phyloP scores from a whole-genome alignment of 108 stramenopile species.

The Chaetoceros tenuissimus region DNA sequence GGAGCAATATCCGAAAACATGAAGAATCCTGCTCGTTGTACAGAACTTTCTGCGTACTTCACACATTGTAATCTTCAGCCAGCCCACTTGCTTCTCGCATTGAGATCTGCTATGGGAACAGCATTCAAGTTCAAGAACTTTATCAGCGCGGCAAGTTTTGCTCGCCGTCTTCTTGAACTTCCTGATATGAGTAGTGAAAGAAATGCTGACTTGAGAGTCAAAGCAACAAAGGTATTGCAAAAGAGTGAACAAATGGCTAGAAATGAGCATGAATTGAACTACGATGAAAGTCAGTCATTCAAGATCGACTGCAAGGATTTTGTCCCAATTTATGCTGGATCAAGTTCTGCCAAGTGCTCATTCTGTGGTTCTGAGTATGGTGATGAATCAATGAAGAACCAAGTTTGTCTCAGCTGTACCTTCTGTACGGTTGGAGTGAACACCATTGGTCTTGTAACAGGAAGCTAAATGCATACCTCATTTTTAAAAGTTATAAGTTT shows the following conservation, averaged over 20 bases:
- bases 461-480: slow-evolving; percentile 19
- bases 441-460: slow-evolving; percentile 94
- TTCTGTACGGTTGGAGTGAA: slow-evolving; percentile 86
- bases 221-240: slow-evolving; percentile 94
- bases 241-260: slow-evolving; percentile 97
- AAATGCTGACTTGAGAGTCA: slow-evolving; percentile 87
- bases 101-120: slow-evolving; percentile 96
- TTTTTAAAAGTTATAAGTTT: no score
- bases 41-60: slow-evolving; percentile 98
- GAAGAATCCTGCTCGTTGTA: slow-evolving; percentile 75
- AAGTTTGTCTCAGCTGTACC: slow-evolving; percentile 82
- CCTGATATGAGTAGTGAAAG: slow-evolving; percentile 91
- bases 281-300: slow-evolving; percentile 93
- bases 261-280: slow-evolving; percentile 93
- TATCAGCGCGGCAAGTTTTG: slow-evolving; percentile 95
- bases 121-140: slow-evolving; percentile 98
- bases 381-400: slow-evolving; percentile 47
- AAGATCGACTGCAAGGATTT: slow-evolving; percentile 82
- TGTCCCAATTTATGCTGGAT: slow-evolving; percentile 85
- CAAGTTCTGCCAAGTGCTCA: slow-evolving; percentile 62
- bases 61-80: slow-evolving; percentile 99
- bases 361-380: slow-evolving; percentile 83
- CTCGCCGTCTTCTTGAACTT: slow-evolving; percentile 91
- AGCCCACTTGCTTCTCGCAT: slow-evolving; percentile 89
- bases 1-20: slow-evolving; percentile 60